Conservation (phyloP, 805 yeast genomes). For the Wickerhamiella sergipiensis region DNA sequence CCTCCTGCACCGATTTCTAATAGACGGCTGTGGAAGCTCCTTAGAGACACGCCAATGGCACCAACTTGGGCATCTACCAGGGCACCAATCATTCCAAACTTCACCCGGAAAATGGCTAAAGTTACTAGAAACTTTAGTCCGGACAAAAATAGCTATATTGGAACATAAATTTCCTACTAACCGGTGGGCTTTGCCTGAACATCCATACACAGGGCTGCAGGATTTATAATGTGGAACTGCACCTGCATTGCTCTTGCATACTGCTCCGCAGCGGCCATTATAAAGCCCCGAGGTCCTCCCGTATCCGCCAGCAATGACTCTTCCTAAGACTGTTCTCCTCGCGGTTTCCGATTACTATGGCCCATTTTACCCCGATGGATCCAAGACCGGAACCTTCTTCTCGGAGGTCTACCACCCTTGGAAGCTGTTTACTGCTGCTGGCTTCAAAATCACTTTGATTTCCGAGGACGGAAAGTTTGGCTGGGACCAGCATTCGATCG, state of each 20-base stretch:
- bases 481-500: conserved; percentile 41
- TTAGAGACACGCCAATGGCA: no score
- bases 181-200: no score
- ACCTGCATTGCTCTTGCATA: neutral
- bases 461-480: conserved; percentile 47
- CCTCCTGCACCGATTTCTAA: neutral
- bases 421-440: conserved; percentile 33
- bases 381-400: conserved; percentile 47
- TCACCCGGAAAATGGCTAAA: no score
- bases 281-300: neutral
- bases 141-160: no score
- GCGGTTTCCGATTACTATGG: conserved; percentile 16
- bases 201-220: no score
- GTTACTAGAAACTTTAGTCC: no score
- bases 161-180: no score
- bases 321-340: conserved; percentile 13
- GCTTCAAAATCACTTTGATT: conserved; percentile 40
- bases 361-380: conserved; percentile 42
- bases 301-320: neutral
- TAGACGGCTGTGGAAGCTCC: no score
- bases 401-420: conserved; percentile 50
- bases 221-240: neutral
- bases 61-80: no score
- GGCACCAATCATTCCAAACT: no score
- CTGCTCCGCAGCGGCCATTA: neutral